Evolutionary conservation across 495 filamentous ascomycete species (phyloP), one percentile per base, ranked within the genome.

Genomic region (Penicillium atrosanguineum): DNA sequence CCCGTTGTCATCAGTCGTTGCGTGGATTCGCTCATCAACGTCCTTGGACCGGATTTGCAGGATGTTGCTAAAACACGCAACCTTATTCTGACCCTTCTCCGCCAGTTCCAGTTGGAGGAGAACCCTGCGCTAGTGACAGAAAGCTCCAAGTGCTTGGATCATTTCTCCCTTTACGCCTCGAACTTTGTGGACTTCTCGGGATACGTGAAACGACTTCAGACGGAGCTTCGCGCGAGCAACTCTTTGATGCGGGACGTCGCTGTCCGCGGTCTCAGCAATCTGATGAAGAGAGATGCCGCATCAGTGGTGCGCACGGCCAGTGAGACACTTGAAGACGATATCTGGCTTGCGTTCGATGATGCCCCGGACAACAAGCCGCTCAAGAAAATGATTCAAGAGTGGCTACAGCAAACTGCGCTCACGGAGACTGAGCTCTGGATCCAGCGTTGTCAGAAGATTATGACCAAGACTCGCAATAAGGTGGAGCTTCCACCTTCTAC

Each of bases 21-120:
- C 55, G 84, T 96, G n/a, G 93, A 99, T 65, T 91, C 92, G 26
- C 75, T 96, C 7, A 90, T 99, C 71, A 97, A 97, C 60, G 94
- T 97, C 15, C 81, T 99, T 7, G 94, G 94, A 0, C 94, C 94
- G 0, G 95, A 97, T 62, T 75, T 99, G 7, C 94, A 97, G 69
- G 94, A 97, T 55, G 86, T 92, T 56, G 82, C 81, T n/a, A 97
- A 96, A 70, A 87, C 89, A 6, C 80, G 94, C 44, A 91, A 96
- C 63, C 75, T 97, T 20, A 95, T 97, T 46, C 76, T 97, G 52
- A 95, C 86, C 0, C 81, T 97, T 1, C 85, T 96, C 20, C 79
- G 82, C 2, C 89, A 92, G 58, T 93, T 96, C 64, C 85, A 90
- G 52, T 73, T 83, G 18, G 95, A 99, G 64, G 80, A 86, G 12